A percentile compares a stretch with the other conserved stretches of the same genome.
phyloP scores from a whole-genome alignment of 805 yeast genomes.

The Hanseniaspora jakobsenii region DNA sequence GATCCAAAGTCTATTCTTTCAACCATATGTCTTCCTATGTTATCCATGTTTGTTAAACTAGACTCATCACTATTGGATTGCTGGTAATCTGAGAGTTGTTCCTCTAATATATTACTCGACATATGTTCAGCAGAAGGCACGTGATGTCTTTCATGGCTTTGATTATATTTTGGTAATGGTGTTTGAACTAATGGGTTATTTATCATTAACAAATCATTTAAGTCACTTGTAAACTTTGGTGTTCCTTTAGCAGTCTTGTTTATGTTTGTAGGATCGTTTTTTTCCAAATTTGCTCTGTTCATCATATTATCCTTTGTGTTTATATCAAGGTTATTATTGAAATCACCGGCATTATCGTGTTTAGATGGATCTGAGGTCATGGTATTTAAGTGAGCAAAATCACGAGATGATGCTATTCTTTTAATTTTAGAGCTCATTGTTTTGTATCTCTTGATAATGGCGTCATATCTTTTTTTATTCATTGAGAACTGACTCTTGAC shows the following conservation, averaged over 20 bases:
- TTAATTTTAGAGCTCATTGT: slow-evolving; percentile 1
- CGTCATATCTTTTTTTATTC: slow-evolving; percentile 12
- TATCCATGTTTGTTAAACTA: not conserved
- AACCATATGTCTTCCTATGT: slow-evolving; percentile 10
- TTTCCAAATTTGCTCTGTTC: too few relatives aligned
- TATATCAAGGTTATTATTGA: too few relatives aligned
- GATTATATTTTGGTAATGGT: not conserved
- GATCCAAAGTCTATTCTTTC: slow-evolving; percentile 14
- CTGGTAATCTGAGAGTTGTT: not conserved
- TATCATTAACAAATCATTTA: not conserved
- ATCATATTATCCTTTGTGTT: too few relatives aligned
- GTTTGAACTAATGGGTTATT: not conserved
- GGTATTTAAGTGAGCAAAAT: too few relatives aligned
- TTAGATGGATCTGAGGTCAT: too few relatives aligned
- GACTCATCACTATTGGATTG: not conserved
- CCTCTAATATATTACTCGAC: too few relatives aligned
- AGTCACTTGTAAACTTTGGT: too few relatives aligned
- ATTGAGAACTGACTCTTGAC: slow-evolving; percentile 2
- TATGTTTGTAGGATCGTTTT: not conserved
- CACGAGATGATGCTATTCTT: not conserved
- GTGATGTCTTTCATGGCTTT: slow-evolving; percentile 11
- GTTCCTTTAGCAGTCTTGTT: not conserved
- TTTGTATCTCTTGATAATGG: slow-evolving; percentile 5
- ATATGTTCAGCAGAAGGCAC: not conserved
- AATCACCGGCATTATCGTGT: too few relatives aligned